These are phyloP conservation scores for Penicillium roqueforti DNA, from an alignment of 495 filamentous ascomycete species.

Conservation along the genomic window DNA sequence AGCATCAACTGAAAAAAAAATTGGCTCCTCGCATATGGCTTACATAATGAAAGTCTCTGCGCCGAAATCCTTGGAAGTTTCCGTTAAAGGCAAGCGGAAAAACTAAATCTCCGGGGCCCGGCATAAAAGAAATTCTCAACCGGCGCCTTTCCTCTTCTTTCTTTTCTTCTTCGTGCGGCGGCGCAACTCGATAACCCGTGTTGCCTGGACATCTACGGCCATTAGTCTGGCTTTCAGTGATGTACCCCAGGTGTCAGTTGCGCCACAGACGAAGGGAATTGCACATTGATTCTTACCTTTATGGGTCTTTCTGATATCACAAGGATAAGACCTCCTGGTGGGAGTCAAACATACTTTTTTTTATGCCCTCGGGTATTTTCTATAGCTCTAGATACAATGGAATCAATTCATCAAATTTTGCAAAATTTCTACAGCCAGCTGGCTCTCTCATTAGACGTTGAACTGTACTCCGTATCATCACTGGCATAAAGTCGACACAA, in stretches of 20 bases:
- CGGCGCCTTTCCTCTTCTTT: conserved; percentile 23
- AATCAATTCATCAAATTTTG: background rate
- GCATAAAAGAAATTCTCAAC: conserved; percentile 25
- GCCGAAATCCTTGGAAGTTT: conserved; percentile 3
- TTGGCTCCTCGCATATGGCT: conserved; percentile 5
- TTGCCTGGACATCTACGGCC: conserved; percentile 46
- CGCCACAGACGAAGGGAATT: conserved; percentile 59
- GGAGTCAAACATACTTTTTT: conserved; percentile 42
- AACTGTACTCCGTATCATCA: background rate
- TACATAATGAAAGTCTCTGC: conserved; percentile 8
- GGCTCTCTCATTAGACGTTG: background rate
- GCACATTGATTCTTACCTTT: conserved; percentile 53
- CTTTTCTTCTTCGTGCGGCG: conserved; percentile 60
- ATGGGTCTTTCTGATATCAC: conserved; percentile 43
- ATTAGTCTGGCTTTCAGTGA: conserved; percentile 32
- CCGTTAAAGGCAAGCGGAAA: conserved; percentile 8
- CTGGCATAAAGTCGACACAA: background rate
- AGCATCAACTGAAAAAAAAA: conserved; percentile 10
- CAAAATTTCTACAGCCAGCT: background rate
- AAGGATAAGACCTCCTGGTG: conserved; percentile 49
- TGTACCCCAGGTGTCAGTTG: conserved; percentile 56
- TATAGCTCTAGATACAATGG: background rate
- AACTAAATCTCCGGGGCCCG: conserved; percentile 2
- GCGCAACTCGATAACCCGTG: conserved; percentile 52
- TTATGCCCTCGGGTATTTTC: background rate